Evolutionary conservation across 2,329 filamentous ascomycete species (phyloP), one percentile per base, ranked within the genome.

Genomic region (Simplicillium sp.): DNA sequence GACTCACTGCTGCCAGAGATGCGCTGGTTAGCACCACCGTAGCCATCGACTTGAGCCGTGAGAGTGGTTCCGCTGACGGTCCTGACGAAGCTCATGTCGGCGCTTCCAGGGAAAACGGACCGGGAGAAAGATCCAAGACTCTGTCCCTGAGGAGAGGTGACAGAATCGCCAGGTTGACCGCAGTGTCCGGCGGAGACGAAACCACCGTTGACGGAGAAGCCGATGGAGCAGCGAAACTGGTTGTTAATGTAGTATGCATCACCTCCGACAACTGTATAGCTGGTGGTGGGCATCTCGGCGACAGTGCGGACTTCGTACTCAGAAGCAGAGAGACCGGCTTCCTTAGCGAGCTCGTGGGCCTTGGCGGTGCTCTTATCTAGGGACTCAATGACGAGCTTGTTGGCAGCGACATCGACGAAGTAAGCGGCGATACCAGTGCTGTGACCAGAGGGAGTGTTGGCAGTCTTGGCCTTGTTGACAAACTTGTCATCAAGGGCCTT

Each of bases 351-450:
- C 13, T 37, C 37, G 34, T 41, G 18, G n/a, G 44, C 44, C 7
- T 44, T 6, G 25, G 35, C 33, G 14, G 17, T 18, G 36, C 44
- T 41, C 25, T 14, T 31, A n/a, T 34, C 29, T 13, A 46, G 41
- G 12, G 31, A 5, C 31, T 33, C 31, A 11, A 33, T 6, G 15
- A 33, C 31, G 31, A 33, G 13, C 31, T 33, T 33, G 31, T 33
- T 33, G 44, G 57, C 50, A 40, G 56, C 44, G 48, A 61, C 53
- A 40, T 58, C 61, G 50, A 62, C 47, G 31, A 49, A 59, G 38
- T 61, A 54, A 32, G 58, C 58, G 46, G 59, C 46, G 3, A 46
- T 46, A 9, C 20, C 20, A 25, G 20, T 6, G 20, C 20, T 25
- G 9, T 25, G 20, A 25, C 6, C 20, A 25, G 20, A 25, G 39